Evolutionary conservation across 1,284 basidiomycete genomes (phyloP).

Genomic region (Garcileccinum viscosum): DNA sequence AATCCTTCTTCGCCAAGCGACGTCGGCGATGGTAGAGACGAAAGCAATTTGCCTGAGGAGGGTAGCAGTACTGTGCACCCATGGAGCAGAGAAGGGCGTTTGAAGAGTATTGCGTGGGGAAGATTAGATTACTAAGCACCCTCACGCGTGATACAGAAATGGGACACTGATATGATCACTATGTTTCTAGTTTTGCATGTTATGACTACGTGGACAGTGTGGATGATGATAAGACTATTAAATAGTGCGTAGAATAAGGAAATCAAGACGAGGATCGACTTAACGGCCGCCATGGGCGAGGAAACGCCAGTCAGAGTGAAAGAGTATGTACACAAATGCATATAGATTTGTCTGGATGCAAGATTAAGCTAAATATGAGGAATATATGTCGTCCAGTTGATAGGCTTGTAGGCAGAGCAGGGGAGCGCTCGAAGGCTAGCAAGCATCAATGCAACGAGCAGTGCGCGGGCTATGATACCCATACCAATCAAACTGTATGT

Average conservation of each 20-base stretch:
- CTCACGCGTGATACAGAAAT: too few relatives aligned
- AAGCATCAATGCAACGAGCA: neutral
- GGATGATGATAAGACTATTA: neutral
- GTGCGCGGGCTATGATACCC: neutral
- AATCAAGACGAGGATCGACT: too few relatives aligned
- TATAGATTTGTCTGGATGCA: neutral
- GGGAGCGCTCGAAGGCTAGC: neutral
- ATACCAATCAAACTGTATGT: neutral
- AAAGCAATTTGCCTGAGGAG: too few relatives aligned
- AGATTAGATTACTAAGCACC: too few relatives aligned
- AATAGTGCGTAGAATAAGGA: neutral
- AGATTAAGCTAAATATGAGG: conserved; percentile 2
- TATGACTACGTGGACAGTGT: neutral
- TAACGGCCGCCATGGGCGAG: too few relatives aligned
- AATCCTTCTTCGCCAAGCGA: too few relatives aligned
- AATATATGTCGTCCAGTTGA: neutral
- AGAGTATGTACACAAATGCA: neutral
- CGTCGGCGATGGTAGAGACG: too few relatives aligned
- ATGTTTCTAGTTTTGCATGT: neutral
- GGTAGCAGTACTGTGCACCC: too few relatives aligned
- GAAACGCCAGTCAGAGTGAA: too few relatives aligned
- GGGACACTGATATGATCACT: neutral
- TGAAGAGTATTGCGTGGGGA: too few relatives aligned
- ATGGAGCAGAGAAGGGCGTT: too few relatives aligned
- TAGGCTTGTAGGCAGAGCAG: neutral